Evolutionary conservation across 2,329 filamentous ascomycete species (phyloP).

Genomic region (Pleurostoma richardsiae): DNA sequence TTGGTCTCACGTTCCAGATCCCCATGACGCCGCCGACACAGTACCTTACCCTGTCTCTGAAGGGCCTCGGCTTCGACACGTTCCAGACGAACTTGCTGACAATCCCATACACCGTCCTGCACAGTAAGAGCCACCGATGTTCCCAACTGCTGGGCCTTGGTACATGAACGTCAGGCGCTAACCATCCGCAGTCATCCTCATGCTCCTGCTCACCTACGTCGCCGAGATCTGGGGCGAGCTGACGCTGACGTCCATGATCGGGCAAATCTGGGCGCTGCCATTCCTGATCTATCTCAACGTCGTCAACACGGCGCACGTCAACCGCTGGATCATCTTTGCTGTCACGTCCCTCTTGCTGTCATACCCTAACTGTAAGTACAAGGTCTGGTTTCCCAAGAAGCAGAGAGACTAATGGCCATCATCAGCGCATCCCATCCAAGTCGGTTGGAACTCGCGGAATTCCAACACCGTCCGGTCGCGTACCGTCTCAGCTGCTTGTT

Average conservation of each 20-base stretch:
- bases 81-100: conserved; percentile 60
- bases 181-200: conserved; percentile 22
- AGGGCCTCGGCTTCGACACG: conserved; percentile 51
- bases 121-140: conserved; percentile 13
- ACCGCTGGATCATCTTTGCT: conserved; percentile 34
- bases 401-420: conserved; percentile 6
- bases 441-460: conserved; percentile 48
- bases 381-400: conserved; percentile 8
- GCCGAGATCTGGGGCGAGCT: conserved; percentile 43
- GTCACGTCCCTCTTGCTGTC: conserved; percentile 34
- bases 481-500: conserved; percentile 58
- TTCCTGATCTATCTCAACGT: conserved; percentile 47
- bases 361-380: conserved; percentile 30
- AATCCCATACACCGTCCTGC: conserved; percentile 43
- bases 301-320: conserved; percentile 27
- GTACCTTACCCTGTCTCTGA: conserved; percentile 57
- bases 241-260: conserved; percentile 38
- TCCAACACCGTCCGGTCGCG: conserved; percentile 56
- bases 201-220: conserved; percentile 29
- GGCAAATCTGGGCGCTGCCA: conserved; percentile 56
- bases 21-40: conserved; percentile 41
- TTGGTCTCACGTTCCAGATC: conserved; percentile 49
- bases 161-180: background rate
- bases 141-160: background rate
- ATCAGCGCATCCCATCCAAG: conserved; percentile 40